phyloP scores from a whole-genome alignment of 2,329 filamentous ascomycete species.

The Colletotrichum sublineola region DNA sequence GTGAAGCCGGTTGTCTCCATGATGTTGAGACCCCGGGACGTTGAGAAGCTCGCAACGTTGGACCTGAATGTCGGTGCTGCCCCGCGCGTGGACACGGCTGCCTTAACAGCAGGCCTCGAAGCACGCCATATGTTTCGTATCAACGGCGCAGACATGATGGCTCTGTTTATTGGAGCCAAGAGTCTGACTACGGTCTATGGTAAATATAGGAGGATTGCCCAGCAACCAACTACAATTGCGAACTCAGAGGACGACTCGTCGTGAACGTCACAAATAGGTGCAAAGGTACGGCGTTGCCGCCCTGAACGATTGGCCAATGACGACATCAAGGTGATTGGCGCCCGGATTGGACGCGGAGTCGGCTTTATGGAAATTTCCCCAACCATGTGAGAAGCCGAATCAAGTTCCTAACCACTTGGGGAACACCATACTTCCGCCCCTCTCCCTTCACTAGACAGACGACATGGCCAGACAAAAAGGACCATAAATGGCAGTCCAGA shows the following conservation, averaged over 20 bases:
- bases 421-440: background rate
- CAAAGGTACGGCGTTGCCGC: background rate
- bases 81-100: background rate
- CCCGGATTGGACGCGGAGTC: background rate
- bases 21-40: constrained; percentile 55
- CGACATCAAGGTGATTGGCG: constrained; percentile 1
- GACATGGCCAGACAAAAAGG: background rate
- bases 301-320: constrained; percentile 6
- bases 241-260: background rate
- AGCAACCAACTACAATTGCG: background rate
- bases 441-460: background rate
- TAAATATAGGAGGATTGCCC: background rate
- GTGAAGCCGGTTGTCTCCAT: constrained; percentile 83
- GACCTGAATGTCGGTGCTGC: background rate
- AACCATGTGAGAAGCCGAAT: constrained; percentile 13
- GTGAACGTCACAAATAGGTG: background rate
- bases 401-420: background rate
- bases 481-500: background rate
- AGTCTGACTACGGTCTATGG: too few species aligned
- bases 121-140: constrained; percentile 12
- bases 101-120: constrained; percentile 8
- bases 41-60: constrained; percentile 51
- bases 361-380: too few species aligned
- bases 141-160: constrained; percentile 4
- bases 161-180: background rate